Evolutionary conservation across 2,329 filamentous ascomycete species (phyloP).

Genomic region (Aspergillus neotritici): DNA sequence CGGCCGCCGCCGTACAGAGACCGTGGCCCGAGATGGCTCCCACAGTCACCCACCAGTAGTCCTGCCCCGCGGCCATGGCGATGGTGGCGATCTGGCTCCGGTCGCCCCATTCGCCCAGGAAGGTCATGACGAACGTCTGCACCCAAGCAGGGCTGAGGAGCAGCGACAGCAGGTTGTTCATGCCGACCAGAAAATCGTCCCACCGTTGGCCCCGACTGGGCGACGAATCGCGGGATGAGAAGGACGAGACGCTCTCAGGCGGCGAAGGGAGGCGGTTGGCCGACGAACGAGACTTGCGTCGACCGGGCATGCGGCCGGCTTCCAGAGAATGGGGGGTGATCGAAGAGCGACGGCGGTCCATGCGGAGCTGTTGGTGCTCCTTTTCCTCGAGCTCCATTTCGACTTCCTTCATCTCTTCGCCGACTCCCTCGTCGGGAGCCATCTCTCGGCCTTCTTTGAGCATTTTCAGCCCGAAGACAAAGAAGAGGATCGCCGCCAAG

Average conservation of each 20-base stretch:
- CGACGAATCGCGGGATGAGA: slow-evolving; percentile 58
- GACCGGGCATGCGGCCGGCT: slow-evolving; percentile 61
- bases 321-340: slow-evolving; percentile 73
- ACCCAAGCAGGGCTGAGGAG: slow-evolving; percentile 95
- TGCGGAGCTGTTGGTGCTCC: slow-evolving; percentile 67
- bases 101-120: slow-evolving; percentile 96
- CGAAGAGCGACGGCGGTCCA: slow-evolving; percentile 60
- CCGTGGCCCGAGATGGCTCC: slow-evolving; percentile 82
- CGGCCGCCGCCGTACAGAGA: slow-evolving; percentile 84
- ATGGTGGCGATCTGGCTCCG: slow-evolving; percentile 97
- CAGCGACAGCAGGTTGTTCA: slow-evolving; percentile 81
- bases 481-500: slow-evolving; percentile 75
- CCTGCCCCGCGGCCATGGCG: slow-evolving; percentile 95
- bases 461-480: slow-evolving; percentile 81
- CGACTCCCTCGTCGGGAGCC: slow-evolving; percentile 81
- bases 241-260: slow-evolving; percentile 73
- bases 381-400: slow-evolving; percentile 92
- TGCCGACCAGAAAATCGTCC: slow-evolving; percentile 52
- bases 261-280: slow-evolving; percentile 73
- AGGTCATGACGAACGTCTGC: slow-evolving; percentile 98
- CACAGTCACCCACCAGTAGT: slow-evolving; percentile 97
- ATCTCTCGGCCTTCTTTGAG: slow-evolving; percentile 82
- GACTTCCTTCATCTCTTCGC: slow-evolving; percentile 97
- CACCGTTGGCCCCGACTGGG: slow-evolving; percentile 43
- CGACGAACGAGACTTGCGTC: slow-evolving; percentile 61